These are phyloP conservation scores for Colletotrichum sojae DNA, from an alignment of 2,329 filamentous ascomycete species.

Conservation along the genomic window DNA sequence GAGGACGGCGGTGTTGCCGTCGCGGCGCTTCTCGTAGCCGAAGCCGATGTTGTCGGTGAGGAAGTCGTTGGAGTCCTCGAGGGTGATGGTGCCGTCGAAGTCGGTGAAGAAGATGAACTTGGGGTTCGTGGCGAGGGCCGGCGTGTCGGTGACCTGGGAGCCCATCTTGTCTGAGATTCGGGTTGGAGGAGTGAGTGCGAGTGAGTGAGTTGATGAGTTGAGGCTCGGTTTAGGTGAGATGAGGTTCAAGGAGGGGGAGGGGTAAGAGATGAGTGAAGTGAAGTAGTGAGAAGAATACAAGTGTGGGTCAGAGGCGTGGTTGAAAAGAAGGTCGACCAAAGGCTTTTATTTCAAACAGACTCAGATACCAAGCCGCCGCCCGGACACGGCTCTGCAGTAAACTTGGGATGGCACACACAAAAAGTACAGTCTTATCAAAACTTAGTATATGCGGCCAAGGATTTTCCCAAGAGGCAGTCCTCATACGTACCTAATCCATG, in stretches of 20 bases:
- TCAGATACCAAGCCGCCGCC: conserved; percentile 23
- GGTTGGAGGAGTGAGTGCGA: background rate
- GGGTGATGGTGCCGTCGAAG: conserved; percentile 96
- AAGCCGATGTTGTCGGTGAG: conserved; percentile 95
- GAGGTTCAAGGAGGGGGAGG: conserved; percentile 33
- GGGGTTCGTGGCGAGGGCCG: conserved; percentile 77
- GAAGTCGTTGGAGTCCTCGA: conserved; percentile 75
- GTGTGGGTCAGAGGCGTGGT: conserved; percentile 12
- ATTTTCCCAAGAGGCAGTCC: background rate
- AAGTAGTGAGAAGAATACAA: background rate
- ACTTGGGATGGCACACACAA: conserved; percentile 2
- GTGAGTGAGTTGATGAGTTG: background rate
- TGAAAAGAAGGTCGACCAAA: conserved; percentile 8
- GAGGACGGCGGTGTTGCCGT: conserved; percentile 84
- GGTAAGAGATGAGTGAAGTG: conserved; percentile 4
- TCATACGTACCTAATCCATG: background rate
- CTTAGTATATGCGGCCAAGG: background rate
- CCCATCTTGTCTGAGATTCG: conserved; percentile 55
- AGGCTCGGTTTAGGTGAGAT: background rate
- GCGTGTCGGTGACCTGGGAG: conserved; percentile 60
- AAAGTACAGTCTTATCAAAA: background rate
- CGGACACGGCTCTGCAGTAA: conserved; percentile 7
- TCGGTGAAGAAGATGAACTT: conserved; percentile 99
- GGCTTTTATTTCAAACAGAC: conserved; percentile 9
- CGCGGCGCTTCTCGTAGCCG: conserved; percentile 77